Evolutionary conservation across 768 basidiomycete genomes (phyloP), one percentile per base, ranked within the genome.

Genomic region (Leccinum rimulosum): DNA sequence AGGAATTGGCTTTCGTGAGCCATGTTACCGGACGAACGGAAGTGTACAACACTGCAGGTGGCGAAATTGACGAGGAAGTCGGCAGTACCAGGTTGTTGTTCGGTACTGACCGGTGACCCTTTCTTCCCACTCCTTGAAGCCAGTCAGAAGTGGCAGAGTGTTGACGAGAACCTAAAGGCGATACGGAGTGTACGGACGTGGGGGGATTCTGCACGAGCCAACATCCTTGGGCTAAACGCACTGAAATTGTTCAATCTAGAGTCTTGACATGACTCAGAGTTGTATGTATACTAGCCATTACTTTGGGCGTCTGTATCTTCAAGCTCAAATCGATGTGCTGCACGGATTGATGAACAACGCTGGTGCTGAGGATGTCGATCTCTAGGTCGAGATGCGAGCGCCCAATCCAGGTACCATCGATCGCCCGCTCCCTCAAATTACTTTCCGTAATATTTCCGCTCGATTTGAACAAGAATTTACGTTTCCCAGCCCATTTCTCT

Each of bases 291-390:
- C 31, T 31, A 6, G 28, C 52, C 47, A 56, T 69, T 68, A 70
- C 63, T 79, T 79, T 11, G 84, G 82, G 64, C 38, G 81, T 82
- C 74, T 95, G 94, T 61, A 98, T 88, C 82, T 98, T 98, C 67
- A 99, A 80, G 68, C 94, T 97, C 73, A 95, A 99, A 73, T 98
- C 97, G 61, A 98, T 87, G 69, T 97, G 95, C 64, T 85, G 92
- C 25, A 92, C 93, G 2, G 91, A 92, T 73, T 98, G 93, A 65
- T 95, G 94, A 27, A 95, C 91, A 9, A 80, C 83, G 61, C 92
- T 95, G 45, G 93, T 95, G 76, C 22, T 22, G 22, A 22, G 22
- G 22, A 22, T 95, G 72, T 99, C 97, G 66, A 99, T 88, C 69
- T 94, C 95, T 95, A 73, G n/a, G 25, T 35, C 28, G 17, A 11